Evolutionary conservation across 2,329 filamentous ascomycete species (phyloP), one percentile per base, ranked within the genome.

Genomic region (Fusarium sp.): DNA sequence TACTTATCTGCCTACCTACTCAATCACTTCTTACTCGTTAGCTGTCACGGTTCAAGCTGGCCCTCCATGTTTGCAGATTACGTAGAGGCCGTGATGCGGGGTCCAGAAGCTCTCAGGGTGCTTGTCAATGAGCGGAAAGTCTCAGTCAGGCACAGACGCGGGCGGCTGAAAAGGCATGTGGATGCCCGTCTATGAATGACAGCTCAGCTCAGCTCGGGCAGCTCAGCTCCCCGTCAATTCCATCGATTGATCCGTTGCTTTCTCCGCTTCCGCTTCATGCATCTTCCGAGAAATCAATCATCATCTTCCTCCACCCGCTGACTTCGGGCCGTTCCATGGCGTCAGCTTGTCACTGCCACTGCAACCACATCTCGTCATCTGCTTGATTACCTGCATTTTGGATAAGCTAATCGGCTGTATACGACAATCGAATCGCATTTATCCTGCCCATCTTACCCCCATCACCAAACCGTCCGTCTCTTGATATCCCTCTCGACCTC

Each of bases 321-420:
- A 46, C 29, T 61, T 49, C 59, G 59, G 59, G 38, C 51, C 56
- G 58, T 46, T 42, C 65, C 54, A 60, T 58, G 58, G 62, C 44
- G 65, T 72, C 62, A 70, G 66, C 68, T 69, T 63, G 36, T 67
- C 65, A 71, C 42, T 67, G 27, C 44, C 62, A 67, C 57, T 42
- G 33, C 64, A 50, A 64, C 51, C 58, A 51, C 54, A 20, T 50
- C 49, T 33, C 51, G 53, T 61, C 60, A 40, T 50, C 51, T 59
- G 57, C 51, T 69, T 61, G 46, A 67, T 50, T 50, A 54, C 42
- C 58, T 60, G 49, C 34, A 40, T 59, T 61, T 68, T 62, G 61
- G 64, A 54, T 55, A 46, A 16, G 25, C 38, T 62, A 46, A 20
- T 14, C 53, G 20, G 40, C 40, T 33, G 8, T 11, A 18, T 4